Conservation (phyloP, 805 yeast genomes). For the Debaryomyces tyrocola region DNA sequence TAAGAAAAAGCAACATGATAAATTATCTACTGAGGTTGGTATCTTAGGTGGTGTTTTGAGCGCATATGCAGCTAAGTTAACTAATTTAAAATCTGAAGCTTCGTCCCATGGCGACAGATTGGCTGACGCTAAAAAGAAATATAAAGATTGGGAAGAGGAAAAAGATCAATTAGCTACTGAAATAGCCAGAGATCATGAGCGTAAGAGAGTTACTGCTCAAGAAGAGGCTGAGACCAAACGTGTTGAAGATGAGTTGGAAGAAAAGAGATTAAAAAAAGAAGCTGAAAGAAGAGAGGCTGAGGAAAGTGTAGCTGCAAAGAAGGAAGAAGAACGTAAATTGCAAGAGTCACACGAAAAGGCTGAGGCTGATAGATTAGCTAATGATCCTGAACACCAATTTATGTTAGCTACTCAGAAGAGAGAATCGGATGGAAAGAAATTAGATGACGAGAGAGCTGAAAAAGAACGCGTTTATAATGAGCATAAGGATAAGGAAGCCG, state of each 20-base stretch:
- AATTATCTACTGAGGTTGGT: constrained; percentile 44
- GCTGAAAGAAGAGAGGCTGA: constrained; percentile 32
- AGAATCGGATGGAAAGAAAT: constrained; percentile 25
- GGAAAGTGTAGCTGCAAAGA: constrained; percentile 23
- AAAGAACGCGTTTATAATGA: constrained; percentile 23
- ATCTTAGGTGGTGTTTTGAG: constrained; percentile 42
- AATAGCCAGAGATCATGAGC: constrained; percentile 34
- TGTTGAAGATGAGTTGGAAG: constrained; percentile 28
- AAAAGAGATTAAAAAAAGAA: constrained; percentile 38
- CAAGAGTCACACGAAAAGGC: constrained; percentile 21
- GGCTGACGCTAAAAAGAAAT: constrained; percentile 41
- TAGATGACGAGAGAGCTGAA: constrained; percentile 25
- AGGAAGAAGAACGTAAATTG: constrained; percentile 9
- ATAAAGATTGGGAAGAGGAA: constrained; percentile 45
- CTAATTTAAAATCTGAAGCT: constrained; percentile 37
- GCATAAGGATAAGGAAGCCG: constrained; percentile 23
- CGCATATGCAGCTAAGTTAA: constrained; percentile 45
- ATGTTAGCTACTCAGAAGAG: constrained; percentile 23
- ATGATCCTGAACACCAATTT: constrained; percentile 21
- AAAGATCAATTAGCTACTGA: constrained; percentile 42
- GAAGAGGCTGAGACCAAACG: constrained; percentile 38
- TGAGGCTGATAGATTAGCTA: constrained; percentile 18
- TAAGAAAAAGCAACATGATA: constrained; percentile 36
- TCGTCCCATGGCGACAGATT: constrained; percentile 36
- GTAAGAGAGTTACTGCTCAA: constrained; percentile 40